Conservation (phyloP, 2,329 filamentous ascomycete species). For the Ceratocystis colombiana region DNA sequence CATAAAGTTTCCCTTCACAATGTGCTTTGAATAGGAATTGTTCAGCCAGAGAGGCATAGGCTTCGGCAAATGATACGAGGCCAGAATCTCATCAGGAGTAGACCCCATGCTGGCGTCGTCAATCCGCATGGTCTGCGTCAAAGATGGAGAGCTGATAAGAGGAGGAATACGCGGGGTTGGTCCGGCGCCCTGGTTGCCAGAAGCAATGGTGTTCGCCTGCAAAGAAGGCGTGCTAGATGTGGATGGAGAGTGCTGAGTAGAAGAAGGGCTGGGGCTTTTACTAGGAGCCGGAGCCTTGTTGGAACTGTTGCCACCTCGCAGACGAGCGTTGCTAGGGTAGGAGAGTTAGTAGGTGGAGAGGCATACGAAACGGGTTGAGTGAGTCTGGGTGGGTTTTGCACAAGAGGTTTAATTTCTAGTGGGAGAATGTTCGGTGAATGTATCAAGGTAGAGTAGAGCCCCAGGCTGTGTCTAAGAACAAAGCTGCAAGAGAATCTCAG, state of each 20-base stretch:
- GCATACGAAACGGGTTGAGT: not conserved
- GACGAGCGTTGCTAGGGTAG: constrained; percentile 32
- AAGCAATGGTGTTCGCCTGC: constrained; percentile 18
- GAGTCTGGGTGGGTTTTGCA: not conserved
- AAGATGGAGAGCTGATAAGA: constrained; percentile 52
- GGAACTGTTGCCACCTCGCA: constrained; percentile 24
- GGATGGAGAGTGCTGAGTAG: constrained; percentile 38
- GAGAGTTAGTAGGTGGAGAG: not conserved
- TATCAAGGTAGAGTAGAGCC: no score
- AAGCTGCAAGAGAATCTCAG: not conserved
- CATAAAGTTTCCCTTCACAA: constrained; percentile 96
- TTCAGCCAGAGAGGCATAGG: constrained; percentile 66
- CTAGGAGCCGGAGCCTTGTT: constrained; percentile 41
- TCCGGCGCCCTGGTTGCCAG: constrained; percentile 19
- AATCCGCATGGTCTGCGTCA: constrained; percentile 58
- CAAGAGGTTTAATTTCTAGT: not conserved
- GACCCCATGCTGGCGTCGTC: constrained; percentile 47
- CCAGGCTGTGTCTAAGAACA: not conserved
- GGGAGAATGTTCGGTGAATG: not conserved
- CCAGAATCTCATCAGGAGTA: constrained; percentile 46
- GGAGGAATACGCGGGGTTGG: constrained; percentile 43
- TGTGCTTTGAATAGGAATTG: constrained; percentile 66
- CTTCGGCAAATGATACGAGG: constrained; percentile 54
- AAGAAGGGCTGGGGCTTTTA: constrained; percentile 44
- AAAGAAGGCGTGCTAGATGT: constrained; percentile 23